These are phyloP conservation scores for Anisodus tanguticus DNA, from an alignment of 257 asterid genomes.

Conservation along the genomic window DNA sequence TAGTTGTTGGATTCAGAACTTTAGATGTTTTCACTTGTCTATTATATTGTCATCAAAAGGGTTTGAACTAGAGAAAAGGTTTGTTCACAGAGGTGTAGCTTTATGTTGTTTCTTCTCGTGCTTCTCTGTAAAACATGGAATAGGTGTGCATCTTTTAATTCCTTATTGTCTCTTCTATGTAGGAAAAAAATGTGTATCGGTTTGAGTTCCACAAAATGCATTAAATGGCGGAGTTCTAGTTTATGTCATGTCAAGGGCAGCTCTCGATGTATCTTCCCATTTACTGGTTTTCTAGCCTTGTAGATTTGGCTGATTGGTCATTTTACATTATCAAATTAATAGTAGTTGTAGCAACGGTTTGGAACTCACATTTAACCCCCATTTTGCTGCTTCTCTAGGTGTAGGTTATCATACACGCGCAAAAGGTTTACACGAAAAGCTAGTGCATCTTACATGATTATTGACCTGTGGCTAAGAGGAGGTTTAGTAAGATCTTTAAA, in stretches of 20 bases:
- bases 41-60: constrained; percentile 7
- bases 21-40: constrained; percentile 7
- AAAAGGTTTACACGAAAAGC: neutral
- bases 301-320: neutral
- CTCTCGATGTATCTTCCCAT: neutral
- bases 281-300: neutral
- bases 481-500: neutral
- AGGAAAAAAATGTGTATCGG: neutral
- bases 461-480: neutral
- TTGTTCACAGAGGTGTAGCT: neutral
- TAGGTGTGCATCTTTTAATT: neutral
- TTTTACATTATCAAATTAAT: constrained; percentile 14
- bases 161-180: neutral
- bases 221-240: neutral
- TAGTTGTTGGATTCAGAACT: neutral
- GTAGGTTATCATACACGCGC: neutral
- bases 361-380: neutral
- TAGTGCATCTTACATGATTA: constrained; percentile 4
- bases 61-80: neutral
- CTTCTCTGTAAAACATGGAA: neutral
- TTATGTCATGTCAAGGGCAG: neutral
- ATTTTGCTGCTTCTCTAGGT: neutral
- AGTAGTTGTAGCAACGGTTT: neutral
- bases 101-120: neutral
- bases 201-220: neutral